Conservation (phyloP, 2,329 filamentous ascomycete species). For the Dactylonectria macrodidyma region DNA sequence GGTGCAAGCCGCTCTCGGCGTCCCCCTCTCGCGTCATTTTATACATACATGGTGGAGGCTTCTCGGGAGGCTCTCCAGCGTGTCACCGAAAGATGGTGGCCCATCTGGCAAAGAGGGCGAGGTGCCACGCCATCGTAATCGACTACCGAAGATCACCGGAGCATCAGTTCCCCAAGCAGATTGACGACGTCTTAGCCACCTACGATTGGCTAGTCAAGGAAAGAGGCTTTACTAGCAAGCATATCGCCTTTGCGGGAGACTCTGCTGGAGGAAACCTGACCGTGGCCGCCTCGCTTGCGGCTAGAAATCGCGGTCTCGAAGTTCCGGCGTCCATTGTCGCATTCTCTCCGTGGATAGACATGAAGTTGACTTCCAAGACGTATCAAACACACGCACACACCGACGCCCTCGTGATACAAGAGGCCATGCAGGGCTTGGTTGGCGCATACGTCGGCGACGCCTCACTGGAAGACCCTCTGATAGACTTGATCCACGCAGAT, state of each 20-base stretch:
- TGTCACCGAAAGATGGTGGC: constrained; percentile 8
- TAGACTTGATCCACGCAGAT: constrained; percentile 6
- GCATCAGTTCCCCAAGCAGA: constrained; percentile 11
- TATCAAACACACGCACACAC: neutral
- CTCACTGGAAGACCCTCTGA: constrained; percentile 1
- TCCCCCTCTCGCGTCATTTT: constrained; percentile 10
- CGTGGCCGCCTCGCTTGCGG: constrained; percentile 8
- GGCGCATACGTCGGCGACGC: constrained; percentile 1
- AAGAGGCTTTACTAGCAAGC: neutral
- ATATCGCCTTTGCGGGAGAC: constrained; percentile 11
- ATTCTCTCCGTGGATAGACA: constrained; percentile 16
- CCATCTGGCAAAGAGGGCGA: constrained; percentile 9
- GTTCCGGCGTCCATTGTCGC: constrained; percentile 1
- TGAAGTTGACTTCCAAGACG: neutral
- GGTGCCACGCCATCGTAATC: constrained; percentile 4
- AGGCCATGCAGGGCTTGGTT: constrained; percentile 7
- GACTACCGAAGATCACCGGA: constrained; percentile 12
- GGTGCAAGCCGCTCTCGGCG: constrained; percentile 1
- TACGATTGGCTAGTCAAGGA: constrained; percentile 3
- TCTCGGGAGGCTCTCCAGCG: constrained; percentile 11
- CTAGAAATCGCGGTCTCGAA: neutral
- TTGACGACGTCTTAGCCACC: neutral
- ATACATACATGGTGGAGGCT: constrained; percentile 15
- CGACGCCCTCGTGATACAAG: constrained; percentile 8
- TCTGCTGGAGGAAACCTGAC: constrained; percentile 18